phyloP scores from a whole-genome alignment of 306 rosid genomes.

The Datisca glomerata region DNA sequence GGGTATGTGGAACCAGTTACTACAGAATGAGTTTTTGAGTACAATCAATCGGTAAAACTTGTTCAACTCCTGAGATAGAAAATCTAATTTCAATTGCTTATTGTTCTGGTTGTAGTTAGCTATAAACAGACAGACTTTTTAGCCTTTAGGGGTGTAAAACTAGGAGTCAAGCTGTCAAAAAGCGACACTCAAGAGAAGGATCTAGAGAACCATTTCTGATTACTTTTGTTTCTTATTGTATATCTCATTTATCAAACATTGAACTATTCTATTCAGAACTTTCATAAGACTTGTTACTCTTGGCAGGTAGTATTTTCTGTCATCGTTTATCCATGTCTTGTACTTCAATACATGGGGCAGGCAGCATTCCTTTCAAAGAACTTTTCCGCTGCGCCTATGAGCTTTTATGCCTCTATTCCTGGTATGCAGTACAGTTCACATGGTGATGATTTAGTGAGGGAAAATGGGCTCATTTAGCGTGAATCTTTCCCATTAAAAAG shows the following conservation, averaged over 20 bases:
- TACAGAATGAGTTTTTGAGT: slow-evolving; percentile 14
- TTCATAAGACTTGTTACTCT: slow-evolving; percentile 15
- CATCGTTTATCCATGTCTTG: slow-evolving; percentile 61
- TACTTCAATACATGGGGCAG: slow-evolving; percentile 91
- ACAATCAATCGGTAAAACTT: slow-evolving; percentile 11
- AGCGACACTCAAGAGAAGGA: too few species aligned
- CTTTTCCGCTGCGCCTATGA: slow-evolving; percentile 41
- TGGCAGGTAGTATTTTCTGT: slow-evolving; percentile 54
- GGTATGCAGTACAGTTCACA: slow-evolving; percentile 31
- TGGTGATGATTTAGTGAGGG: background rate
- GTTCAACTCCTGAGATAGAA: background rate
- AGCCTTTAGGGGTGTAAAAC: too few species aligned
- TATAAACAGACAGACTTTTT: too few species aligned
- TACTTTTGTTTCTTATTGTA: background rate
- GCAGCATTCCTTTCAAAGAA: slow-evolving; percentile 84
- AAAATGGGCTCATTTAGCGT: too few species aligned
- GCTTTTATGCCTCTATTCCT: slow-evolving; percentile 88
- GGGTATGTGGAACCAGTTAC: slow-evolving; percentile 41
- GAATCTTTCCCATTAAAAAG: too few species aligned
- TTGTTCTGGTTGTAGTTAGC: too few species aligned
- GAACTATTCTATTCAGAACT: too few species aligned
- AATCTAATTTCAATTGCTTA: background rate
- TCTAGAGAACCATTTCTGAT: background rate
- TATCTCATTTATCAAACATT: too few species aligned
- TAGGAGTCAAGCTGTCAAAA: too few species aligned